phyloP scores from a whole-genome alignment of 2,329 filamentous ascomycete species.

The Botrytis byssoidea region DNA sequence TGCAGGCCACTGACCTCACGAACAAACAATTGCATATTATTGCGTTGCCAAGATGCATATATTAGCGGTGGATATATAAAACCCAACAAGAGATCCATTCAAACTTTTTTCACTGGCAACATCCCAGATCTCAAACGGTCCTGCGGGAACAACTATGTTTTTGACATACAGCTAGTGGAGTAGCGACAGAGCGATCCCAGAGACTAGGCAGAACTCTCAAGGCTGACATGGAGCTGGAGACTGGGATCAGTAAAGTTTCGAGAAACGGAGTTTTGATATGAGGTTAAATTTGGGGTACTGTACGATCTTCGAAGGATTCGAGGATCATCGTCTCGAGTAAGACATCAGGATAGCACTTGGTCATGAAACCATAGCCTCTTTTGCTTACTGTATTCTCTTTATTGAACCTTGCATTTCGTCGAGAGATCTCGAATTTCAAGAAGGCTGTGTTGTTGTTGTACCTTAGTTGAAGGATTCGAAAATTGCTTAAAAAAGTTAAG shows the following conservation, averaged over 20 bases:
- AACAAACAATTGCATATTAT: not conserved
- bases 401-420: not conserved
- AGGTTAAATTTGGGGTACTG: not conserved
- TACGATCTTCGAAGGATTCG: not conserved
- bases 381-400: not conserved
- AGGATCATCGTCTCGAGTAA: not conserved
- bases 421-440: not conserved
- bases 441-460: conserved; percentile 5
- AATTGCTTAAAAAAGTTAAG: conserved; percentile 11
- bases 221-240: not conserved
- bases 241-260: not conserved
- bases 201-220: not conserved
- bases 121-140: not conserved
- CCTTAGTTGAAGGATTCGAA: conserved; percentile 3
- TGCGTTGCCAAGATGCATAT: not conserved
- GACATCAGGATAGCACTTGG: not conserved
- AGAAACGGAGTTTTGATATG: not conserved
- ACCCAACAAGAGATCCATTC: not conserved
- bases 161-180: not conserved
- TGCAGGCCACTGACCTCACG: not conserved
- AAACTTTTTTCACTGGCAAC: not conserved
- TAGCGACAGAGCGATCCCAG: not conserved
- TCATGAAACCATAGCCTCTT: not conserved
- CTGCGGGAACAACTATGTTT: not conserved
- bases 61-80: not conserved